Base-by-base conservation (phyloP, 2,329 filamentous ascomycete genomes). In the Pseudogymnoascus sp. region DNA sequence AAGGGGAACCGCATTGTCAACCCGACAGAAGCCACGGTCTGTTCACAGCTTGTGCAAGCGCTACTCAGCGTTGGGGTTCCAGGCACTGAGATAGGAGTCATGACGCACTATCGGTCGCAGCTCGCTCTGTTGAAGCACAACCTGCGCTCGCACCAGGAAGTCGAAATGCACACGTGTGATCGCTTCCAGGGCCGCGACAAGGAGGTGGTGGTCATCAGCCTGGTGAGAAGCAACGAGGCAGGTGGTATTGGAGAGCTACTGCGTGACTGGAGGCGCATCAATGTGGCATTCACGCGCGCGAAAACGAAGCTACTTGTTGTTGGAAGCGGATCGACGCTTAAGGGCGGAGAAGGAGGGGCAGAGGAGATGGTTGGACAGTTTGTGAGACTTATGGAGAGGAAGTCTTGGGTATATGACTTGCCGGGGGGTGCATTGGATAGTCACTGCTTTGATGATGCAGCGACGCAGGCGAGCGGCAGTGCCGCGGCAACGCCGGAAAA, bases 111-210 rank as follows among this genome's bases (percentile, higher is more conserved):
- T 74, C 89, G 94, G 62, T 92, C 89, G 5, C 94, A 99, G 73
- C 84, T 99, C 1, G 86, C 90, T 0, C 78, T 96, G 2, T 80
- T 99, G 1, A 89, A 90, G 65, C 85, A 92, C 63, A 81, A 80
- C 9, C 82, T 96, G 35, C 83, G 84, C 33, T 78, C 76, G 41
- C 76, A 79, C 0, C 75, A 79, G 0, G 82, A 83, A 2, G 86
- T 99, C 1, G 94, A 99, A 74, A 92, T 97, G 82, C 92, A 99
- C 74, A 97, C 94, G 0, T 92, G 94, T 2, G 94, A 99, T 75
- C 91, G 93, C 47, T 99, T 96, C 74, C 94, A 99, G 73, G 94
- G 94, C 6, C 85, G 94, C 8, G 94, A 99, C 75, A 99, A 99
- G 72, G 92, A 96, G 70, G 87, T 96, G 2, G 84, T 97, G 0